A percentile compares a stretch with the other conserved stretches of the same genome.
phyloP scores from a whole-genome alignment of 345 rosid species.

The Citrus sp. region DNA sequence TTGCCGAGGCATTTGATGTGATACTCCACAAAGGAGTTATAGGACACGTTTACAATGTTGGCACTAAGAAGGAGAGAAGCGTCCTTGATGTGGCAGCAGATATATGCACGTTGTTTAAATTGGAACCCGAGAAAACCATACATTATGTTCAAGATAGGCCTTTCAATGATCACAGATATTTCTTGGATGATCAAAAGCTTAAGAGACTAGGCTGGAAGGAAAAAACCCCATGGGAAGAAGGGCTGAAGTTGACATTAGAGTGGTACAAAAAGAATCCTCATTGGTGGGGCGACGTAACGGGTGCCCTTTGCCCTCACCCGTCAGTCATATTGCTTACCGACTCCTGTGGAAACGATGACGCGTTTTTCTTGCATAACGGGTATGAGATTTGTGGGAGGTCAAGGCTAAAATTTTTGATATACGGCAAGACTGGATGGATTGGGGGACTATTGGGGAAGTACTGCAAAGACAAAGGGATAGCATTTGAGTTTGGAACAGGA shows the following conservation, averaged over 20 bases:
- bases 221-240: constrained; percentile 55
- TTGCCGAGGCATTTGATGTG: constrained; percentile 66
- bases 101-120: constrained; percentile 43
- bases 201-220: constrained; percentile 61
- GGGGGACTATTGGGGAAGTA: constrained; percentile 52
- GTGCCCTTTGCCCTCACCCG: constrained; percentile 56
- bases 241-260: constrained; percentile 51
- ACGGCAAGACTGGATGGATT: constrained; percentile 62
- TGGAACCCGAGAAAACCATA: constrained; percentile 38
- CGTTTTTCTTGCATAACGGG: constrained; percentile 9
- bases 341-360: constrained; percentile 13
- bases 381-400: neutral
- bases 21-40: constrained; percentile 59
- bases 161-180: constrained; percentile 60
- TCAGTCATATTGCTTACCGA: constrained; percentile 9
- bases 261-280: constrained; percentile 53
- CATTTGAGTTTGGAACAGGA: constrained; percentile 49
- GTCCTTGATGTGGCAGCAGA: constrained; percentile 61
- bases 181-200: constrained; percentile 61
- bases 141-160: constrained; percentile 54
- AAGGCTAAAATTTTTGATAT: constrained; percentile 43
- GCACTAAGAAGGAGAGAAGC: constrained; percentile 54
- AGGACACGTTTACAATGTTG: constrained; percentile 63
- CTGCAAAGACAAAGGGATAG: constrained; percentile 38
- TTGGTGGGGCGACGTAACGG: constrained; percentile 74